Conservation (phyloP, 495 filamentous ascomycete species). For the Trichoderma virens region DNA sequence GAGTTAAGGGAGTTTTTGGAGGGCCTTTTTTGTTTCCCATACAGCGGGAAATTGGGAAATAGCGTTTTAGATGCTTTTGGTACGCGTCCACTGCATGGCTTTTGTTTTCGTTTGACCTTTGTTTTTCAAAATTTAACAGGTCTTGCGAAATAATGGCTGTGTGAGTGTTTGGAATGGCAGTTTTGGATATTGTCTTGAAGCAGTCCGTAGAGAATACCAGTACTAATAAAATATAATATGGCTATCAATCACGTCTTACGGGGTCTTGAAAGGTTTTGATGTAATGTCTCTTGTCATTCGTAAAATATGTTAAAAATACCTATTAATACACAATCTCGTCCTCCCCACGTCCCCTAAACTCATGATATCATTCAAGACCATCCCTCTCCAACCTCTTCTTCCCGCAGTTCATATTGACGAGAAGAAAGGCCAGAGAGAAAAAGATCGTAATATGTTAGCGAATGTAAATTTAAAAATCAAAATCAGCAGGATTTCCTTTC, state of each 20-base stretch:
- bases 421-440: neutral
- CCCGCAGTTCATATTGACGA: neutral
- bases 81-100: too few relatives aligned
- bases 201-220: too few relatives aligned
- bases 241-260: too few relatives aligned
- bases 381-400: neutral
- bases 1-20: neutral
- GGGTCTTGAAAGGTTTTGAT: neutral
- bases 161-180: too few relatives aligned
- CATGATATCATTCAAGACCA: neutral
- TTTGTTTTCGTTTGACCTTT: too few relatives aligned
- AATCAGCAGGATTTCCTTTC: neutral
- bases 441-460: neutral
- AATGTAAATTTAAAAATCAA: conserved; percentile 1
- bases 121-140: too few relatives aligned
- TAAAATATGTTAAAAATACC: neutral
- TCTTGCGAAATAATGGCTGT: too few relatives aligned
- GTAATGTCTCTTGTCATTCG: conserved; percentile 12
- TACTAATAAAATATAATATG: too few relatives aligned
- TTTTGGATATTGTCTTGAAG: too few relatives aligned
- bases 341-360: neutral
- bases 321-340: neutral
- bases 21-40: too few relatives aligned
- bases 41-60: too few relatives aligned
- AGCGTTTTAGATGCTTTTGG: too few relatives aligned